Evolutionary conservation across 768 basidiomycete genomes (phyloP).

Genomic region (Lenzites betulinus): DNA sequence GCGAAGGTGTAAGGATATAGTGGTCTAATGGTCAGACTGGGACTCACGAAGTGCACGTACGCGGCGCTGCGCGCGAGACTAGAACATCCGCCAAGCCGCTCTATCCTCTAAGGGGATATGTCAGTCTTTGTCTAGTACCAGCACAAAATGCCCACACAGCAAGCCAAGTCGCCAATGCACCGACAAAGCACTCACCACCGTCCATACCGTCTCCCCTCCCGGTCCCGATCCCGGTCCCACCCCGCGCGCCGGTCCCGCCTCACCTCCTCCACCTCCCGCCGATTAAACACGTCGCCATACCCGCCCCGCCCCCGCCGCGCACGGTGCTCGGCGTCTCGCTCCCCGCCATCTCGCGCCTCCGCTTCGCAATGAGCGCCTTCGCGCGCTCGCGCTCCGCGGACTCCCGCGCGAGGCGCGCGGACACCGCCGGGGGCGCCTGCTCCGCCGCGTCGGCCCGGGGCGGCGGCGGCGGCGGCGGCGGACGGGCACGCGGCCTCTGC

Average conservation of each 20-base stretch:
- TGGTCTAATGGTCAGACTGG: too few relatives aligned
- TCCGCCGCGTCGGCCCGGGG: not conserved
- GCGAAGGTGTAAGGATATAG: too few relatives aligned
- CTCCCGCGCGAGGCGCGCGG: constrained; percentile 69
- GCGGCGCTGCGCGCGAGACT: too few relatives aligned
- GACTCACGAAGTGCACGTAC: too few relatives aligned
- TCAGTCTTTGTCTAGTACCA: too few relatives aligned
- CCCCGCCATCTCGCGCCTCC: constrained; percentile 62
- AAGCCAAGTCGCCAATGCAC: not conserved
- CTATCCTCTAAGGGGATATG: too few relatives aligned
- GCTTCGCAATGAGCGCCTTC: constrained; percentile 66
- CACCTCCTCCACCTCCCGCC: constrained; percentile 71
- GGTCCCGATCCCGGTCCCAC: constrained; percentile 23
- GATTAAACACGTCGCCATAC: constrained; percentile 74
- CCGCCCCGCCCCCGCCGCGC: constrained; percentile 30
- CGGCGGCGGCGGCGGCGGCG: not conserved
- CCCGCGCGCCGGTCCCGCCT: constrained; percentile 49
- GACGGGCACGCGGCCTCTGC: not conserved
- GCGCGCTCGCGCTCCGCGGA: constrained; percentile 76
- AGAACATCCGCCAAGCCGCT: too few relatives aligned
- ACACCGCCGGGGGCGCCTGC: constrained; percentile 42
- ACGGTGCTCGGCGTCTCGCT: constrained; percentile 75
- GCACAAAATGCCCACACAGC: too few relatives aligned
- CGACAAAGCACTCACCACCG: constrained; percentile 1
- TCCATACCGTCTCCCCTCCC: constrained; percentile 3